Conservation (phyloP, 1,139 yeast species). For the Yamadazyma jaroonii region DNA sequence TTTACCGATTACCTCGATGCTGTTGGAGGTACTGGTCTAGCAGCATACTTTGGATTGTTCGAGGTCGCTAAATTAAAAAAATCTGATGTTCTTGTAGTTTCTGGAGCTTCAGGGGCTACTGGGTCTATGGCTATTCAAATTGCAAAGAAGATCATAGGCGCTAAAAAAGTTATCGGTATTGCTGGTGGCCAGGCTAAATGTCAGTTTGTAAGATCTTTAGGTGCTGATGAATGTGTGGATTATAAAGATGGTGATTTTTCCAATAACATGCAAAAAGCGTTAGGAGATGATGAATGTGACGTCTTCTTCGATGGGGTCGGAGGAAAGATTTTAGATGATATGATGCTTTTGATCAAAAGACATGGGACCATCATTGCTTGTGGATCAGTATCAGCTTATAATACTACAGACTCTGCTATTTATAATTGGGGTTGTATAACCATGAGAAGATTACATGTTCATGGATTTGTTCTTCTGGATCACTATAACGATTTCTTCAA, state of each 20-base stretch:
- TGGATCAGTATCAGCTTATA: slow-evolving; percentile 63
- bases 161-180: slow-evolving; percentile 58
- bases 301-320: slow-evolving; percentile 62
- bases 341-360: slow-evolving; percentile 38
- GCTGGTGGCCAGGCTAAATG: slow-evolving; percentile 64
- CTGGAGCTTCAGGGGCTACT: slow-evolving; percentile 72
- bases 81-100: slow-evolving; percentile 39
- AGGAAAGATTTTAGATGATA: slow-evolving; percentile 53
- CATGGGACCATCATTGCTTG: slow-evolving; percentile 53
- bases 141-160: slow-evolving; percentile 53
- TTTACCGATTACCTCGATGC: slow-evolving; percentile 24
- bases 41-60: slow-evolving; percentile 60
- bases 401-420: slow-evolving; percentile 30
- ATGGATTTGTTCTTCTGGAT: slow-evolving; percentile 49
- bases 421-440: slow-evolving; percentile 42
- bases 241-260: slow-evolving; percentile 47
- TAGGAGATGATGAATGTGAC: slow-evolving; percentile 41
- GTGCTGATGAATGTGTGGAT: slow-evolving; percentile 54
- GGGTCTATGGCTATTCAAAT: slow-evolving; percentile 63
- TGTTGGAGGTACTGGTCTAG: slow-evolving; percentile 56
- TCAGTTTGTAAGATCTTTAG: slow-evolving; percentile 52
- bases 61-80: slow-evolving; percentile 41
- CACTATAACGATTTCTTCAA: slow-evolving; percentile 27
- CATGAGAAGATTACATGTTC: slow-evolving; percentile 44
- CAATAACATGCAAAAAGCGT: slow-evolving; percentile 39